These are phyloP conservation scores for Suillus weaverae DNA, from an alignment of 768 basidiomycete species.

Conservation along the genomic window DNA sequence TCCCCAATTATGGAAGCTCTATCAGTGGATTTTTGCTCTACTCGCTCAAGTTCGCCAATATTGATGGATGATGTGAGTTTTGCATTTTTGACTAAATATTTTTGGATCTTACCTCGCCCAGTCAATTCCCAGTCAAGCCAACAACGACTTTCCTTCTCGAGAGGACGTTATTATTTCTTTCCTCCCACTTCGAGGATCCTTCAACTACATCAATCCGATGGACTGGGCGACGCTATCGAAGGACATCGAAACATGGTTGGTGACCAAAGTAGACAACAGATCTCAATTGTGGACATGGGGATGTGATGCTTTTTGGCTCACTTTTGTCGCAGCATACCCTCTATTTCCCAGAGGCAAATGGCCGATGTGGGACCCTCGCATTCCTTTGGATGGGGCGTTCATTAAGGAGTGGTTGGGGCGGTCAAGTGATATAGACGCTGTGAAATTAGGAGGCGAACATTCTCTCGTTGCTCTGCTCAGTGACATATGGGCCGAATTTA, in stretches of 20 bases:
- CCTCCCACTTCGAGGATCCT: background rate
- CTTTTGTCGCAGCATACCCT: slow-evolving; percentile 11
- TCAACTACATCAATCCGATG: background rate
- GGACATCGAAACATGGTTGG: slow-evolving; percentile 5
- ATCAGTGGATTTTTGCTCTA: background rate
- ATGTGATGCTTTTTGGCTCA: slow-evolving; percentile 13
- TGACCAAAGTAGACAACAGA: background rate
- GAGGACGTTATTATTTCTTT: background rate
- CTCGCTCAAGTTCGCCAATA: background rate
- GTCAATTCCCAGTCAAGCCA: background rate
- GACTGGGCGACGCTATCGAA: background rate
- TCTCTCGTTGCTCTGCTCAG: background rate
- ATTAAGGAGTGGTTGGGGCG: slow-evolving; percentile 6
- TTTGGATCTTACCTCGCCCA: background rate
- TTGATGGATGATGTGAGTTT: background rate
- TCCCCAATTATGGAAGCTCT: background rate
- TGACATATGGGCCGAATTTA: background rate
- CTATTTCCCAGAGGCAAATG: slow-evolving; percentile 10
- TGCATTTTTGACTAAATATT: background rate
- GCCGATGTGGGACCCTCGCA: slow-evolving; percentile 9
- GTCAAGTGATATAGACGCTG: background rate
- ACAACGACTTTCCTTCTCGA: background rate
- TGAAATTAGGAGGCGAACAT: background rate
- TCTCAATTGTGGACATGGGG: background rate
- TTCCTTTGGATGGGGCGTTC: slow-evolving; percentile 10